phyloP scores from a whole-genome alignment of 768 basidiomycete species.

The Pholiota microspora region DNA sequence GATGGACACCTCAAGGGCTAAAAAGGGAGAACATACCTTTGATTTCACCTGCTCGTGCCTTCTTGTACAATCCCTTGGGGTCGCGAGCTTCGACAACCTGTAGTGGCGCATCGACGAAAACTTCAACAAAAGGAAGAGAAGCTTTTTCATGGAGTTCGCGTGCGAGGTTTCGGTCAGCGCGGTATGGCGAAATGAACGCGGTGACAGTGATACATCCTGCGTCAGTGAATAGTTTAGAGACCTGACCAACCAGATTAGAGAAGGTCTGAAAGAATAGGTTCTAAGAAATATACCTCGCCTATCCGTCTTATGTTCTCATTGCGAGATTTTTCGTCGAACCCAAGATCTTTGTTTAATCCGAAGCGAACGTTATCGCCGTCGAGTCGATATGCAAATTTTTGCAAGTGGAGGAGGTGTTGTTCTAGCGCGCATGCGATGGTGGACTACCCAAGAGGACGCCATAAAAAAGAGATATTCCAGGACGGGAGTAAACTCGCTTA shows the following conservation, averaged over 20 bases:
- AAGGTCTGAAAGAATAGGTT: background rate
- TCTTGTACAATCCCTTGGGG: conserved; percentile 97
- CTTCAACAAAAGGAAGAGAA: conserved; percentile 84
- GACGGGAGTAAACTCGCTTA: conserved; percentile 25
- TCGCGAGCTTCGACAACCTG: conserved; percentile 87
- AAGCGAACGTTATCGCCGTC: conserved; percentile 97
- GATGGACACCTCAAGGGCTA: background rate
- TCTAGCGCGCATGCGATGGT: conserved; percentile 97
- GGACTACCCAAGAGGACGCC: conserved; percentile 51
- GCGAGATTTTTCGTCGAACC: conserved; percentile 88
- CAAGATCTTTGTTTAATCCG: conserved; percentile 95
- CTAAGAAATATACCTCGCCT: conserved; percentile 66
- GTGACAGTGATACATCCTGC: conserved; percentile 84
- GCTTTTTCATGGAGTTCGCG: conserved; percentile 77
- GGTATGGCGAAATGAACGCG: conserved; percentile 99
- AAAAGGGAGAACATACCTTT: conserved; percentile 56
- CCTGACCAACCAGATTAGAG: conserved; percentile 44
- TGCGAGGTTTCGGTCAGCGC: conserved; percentile 78
- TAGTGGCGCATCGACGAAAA: conserved; percentile 92
- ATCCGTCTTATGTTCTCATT: conserved; percentile 97
- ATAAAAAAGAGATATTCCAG: background rate
- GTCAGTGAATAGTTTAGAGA: conserved; percentile 92
- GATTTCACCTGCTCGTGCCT: conserved; percentile 92
- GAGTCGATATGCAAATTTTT: conserved; percentile 85
- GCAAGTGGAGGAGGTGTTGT: conserved; percentile 86